Evolutionary conservation across 768 basidiomycete genomes (phyloP).

Genomic region (Lenzites betulinus): DNA sequence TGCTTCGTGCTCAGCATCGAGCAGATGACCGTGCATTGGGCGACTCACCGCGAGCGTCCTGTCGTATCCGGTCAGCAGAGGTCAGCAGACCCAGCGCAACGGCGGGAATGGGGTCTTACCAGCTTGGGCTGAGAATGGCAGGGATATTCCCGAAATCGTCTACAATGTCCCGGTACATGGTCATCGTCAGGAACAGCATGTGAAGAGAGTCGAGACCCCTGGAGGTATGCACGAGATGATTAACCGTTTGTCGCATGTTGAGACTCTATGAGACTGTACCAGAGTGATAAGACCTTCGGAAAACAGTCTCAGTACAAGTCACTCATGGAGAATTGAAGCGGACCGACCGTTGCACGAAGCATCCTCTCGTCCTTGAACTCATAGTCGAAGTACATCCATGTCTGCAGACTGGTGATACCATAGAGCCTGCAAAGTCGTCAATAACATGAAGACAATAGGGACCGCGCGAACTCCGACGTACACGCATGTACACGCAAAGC

Average conservation of each 20-base stretch:
- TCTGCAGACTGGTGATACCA: conserved; percentile 11
- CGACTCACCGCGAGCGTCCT: background rate
- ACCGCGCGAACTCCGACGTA: background rate
- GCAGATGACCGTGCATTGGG: background rate
- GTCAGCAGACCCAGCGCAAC: too few relatives aligned
- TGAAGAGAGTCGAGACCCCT: background rate
- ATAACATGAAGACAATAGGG: background rate
- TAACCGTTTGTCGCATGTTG: background rate
- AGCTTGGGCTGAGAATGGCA: conserved; percentile 9
- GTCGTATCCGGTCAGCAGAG: too few relatives aligned
- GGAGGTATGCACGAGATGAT: too few relatives aligned
- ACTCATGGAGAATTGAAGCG: too few relatives aligned
- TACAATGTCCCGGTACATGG: conserved; percentile 18
- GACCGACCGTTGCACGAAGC: background rate
- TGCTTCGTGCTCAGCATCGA: background rate
- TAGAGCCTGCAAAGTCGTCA: background rate
- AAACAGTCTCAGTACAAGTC: too few relatives aligned
- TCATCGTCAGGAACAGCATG: conserved; percentile 2
- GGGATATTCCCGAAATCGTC: conserved; percentile 16
- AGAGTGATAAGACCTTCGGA: background rate
- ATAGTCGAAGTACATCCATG: conserved; percentile 6
- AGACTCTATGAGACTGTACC: background rate
- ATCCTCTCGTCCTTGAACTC: background rate
- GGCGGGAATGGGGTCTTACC: background rate
- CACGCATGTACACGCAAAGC: background rate